Evolutionary conservation across 2,329 filamentous ascomycete species (phyloP).

Genomic region (Xylaria sp.): DNA sequence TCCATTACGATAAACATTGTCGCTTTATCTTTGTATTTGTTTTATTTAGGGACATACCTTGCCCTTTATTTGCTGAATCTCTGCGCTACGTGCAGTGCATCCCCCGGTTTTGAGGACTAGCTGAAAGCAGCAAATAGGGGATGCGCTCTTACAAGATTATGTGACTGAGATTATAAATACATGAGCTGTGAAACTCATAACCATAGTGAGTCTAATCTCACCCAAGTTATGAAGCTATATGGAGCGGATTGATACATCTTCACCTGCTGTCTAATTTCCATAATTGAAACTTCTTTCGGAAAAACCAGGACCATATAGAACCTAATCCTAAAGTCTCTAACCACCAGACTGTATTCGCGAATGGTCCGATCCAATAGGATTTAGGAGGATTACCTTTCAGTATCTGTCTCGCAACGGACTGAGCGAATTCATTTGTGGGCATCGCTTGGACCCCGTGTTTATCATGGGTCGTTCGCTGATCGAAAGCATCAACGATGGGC

Average conservation of each 20-base stretch:
- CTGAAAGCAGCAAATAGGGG: too few species aligned
- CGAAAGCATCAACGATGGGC: slow-evolving; percentile 32
- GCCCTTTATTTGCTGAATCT: too few species aligned
- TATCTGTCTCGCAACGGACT: slow-evolving; percentile 27
- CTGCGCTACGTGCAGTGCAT: too few species aligned
- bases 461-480: slow-evolving; percentile 30
- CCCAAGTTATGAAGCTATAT: not conserved
- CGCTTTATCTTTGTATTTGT: too few species aligned
- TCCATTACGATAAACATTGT: too few species aligned
- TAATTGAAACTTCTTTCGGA: slow-evolving; percentile 32
- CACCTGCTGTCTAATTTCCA: slow-evolving; percentile 29
- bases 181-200: not conserved
- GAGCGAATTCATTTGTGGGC: slow-evolving; percentile 31
- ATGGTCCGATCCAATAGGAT: slow-evolving; percentile 36
- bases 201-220: not conserved
- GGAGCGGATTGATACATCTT: not conserved
- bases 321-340: slow-evolving; percentile 31
- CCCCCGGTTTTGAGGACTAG: too few species aligned
- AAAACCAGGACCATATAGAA: slow-evolving; percentile 35
- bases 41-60: too few species aligned
- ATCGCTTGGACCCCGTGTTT: slow-evolving; percentile 33
- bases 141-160: too few species aligned
- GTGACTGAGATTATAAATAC: too few species aligned
- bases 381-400: slow-evolving; percentile 22
- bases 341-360: slow-evolving; percentile 32